These are phyloP conservation scores for Beauveria scarabaeidicola DNA, from an alignment of 2,329 filamentous ascomycete species.

Conservation along the genomic window DNA sequence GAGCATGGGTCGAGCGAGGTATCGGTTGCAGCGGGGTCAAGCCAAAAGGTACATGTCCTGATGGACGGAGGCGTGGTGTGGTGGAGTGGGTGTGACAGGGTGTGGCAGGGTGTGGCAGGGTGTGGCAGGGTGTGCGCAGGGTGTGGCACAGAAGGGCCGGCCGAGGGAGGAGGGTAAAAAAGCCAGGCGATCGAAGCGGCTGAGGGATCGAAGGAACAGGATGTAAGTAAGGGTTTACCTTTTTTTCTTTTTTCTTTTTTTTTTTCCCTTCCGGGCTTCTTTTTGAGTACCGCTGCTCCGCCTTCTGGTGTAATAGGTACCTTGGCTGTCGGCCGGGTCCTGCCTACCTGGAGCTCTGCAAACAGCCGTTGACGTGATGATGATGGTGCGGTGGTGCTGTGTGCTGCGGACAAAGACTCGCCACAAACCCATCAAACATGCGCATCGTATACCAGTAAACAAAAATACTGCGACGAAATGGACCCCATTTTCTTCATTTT, in stretches of 20 bases:
- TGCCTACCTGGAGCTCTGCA: neutral
- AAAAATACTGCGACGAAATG: too few species aligned
- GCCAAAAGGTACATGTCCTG: neutral
- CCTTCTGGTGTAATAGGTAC: too few species aligned
- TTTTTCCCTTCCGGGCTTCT: neutral
- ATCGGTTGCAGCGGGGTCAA: neutral
- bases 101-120: neutral
- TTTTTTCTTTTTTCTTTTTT: neutral
- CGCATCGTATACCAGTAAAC: neutral
- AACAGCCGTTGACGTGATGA: neutral
- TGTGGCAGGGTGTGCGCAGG: neutral
- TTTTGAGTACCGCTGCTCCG: neutral
- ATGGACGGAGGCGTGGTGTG: neutral
- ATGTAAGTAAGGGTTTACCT: neutral
- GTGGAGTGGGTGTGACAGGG: neutral
- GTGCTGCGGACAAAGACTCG: neutral
- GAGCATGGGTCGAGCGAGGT: neutral
- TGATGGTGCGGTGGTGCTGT: neutral
- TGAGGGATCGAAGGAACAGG: neutral
- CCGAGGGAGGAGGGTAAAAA: neutral
- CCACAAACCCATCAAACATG: neutral
- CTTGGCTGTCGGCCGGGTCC: too few species aligned
- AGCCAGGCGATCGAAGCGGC: neutral
- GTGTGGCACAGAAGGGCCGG: slow-evolving; percentile 5
- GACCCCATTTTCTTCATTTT: neutral